Conservation (phyloP, 2,329 filamentous ascomycete species). For the Beauveria australis region DNA sequence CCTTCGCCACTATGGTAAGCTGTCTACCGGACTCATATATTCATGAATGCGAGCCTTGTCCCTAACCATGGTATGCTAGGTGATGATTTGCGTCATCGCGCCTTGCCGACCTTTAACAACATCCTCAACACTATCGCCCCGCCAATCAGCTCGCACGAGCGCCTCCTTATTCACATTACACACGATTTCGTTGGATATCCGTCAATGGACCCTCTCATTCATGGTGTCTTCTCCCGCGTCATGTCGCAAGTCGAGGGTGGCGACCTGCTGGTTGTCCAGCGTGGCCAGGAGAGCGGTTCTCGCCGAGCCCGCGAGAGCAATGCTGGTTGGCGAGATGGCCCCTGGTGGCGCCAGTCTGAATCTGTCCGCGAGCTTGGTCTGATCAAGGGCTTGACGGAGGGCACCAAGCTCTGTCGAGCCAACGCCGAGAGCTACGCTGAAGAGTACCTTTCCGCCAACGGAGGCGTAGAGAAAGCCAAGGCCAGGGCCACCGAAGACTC, state of each 20-base stretch:
- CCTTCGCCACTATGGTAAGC: constrained; percentile 43
- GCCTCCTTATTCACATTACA: constrained; percentile 92
- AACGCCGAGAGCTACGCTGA: constrained; percentile 79
- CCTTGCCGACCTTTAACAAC: constrained; percentile 88
- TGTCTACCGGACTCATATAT: neutral
- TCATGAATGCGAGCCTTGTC: neutral
- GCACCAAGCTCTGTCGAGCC: constrained; percentile 83
- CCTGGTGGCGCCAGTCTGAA: constrained; percentile 81
- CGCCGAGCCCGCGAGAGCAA: constrained; percentile 51
- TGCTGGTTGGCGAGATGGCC: constrained; percentile 82
- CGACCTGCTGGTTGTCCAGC: constrained; percentile 87
- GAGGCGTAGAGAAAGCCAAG: constrained; percentile 73
- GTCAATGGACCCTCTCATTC: constrained; percentile 84
- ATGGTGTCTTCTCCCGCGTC: constrained; percentile 84
- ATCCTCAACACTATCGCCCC: constrained; percentile 92
- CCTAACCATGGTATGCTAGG: constrained; percentile 41
- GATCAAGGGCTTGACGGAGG: constrained; percentile 74
- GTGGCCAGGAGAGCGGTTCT: constrained; percentile 75
- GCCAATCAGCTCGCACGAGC: constrained; percentile 93
- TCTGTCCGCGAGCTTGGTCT: constrained; percentile 67
- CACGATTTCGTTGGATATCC: constrained; percentile 94
- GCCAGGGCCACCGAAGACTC: constrained; percentile 70
- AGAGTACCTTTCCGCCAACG: constrained; percentile 73
- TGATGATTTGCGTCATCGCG: constrained; percentile 76
- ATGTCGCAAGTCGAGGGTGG: constrained; percentile 99